Evolutionary conservation across 495 filamentous ascomycete genomes (phyloP), one percentile per base, ranked within the genome.

Genomic region (Trichoderma gamsii): DNA sequence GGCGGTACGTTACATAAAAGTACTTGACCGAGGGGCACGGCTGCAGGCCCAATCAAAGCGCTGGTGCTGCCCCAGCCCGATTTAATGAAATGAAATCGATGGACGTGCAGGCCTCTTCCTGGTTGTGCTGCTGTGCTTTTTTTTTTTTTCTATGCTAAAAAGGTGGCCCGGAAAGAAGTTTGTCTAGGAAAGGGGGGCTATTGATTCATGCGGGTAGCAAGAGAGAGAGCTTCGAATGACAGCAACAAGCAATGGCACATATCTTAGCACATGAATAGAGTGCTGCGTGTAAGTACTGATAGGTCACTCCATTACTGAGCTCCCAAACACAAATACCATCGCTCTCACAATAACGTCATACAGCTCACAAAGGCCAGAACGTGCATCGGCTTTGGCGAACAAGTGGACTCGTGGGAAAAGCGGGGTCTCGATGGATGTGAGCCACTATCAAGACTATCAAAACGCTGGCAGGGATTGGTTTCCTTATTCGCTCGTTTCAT

Each of bases 371-470:
- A 25, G 35, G 56, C 13, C 56, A 61, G 11, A 61, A 61, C 56
- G 56, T 61, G 56, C 56, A 61, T 61, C 56, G 56, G 56, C 56
- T 61, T 21, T 61, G 56, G 56, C 56, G 56, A 61, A 61, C 56
- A 61, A 61, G 56, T 61, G 56, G 56, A 61, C 56, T 61, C 51
- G 25, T 6, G 8, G 9, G 27, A 61, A 61, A 32, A 61, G 25
- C 56, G 56, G 56, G 56, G 56, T 23, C 18, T 52, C 35, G 49
- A 21, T 21, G 21, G 8, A 21, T 52, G n/a, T 21, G 9, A 23
- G 9, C 18, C 16, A 21, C n/a, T 32, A 29, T 25, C 15, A 32
- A 61, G 23, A 52, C 49, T 49, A 12, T 21, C 5, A 21, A 59
- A 18, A 16, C 51, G 51, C 51, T 25, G 23, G 51, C n/a, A 56